Conservation (phyloP, 352 stramenopile genomes). For the Globisporangium recalcitrans region DNA sequence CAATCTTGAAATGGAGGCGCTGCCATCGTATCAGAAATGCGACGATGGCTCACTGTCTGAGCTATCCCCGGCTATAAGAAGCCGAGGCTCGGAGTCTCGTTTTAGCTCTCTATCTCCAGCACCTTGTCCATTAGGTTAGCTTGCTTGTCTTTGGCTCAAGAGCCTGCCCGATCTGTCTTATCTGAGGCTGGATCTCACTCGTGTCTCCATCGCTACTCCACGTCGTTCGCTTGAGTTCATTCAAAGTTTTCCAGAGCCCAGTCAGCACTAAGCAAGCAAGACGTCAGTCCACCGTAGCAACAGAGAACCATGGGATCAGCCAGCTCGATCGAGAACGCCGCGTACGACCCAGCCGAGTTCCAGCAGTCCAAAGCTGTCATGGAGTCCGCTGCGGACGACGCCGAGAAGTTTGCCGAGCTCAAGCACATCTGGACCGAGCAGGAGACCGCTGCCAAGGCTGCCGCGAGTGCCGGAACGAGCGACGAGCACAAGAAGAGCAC, state of each 20-base stretch:
- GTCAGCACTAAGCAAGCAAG: background rate
- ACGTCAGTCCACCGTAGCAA: background rate
- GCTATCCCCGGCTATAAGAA: background rate
- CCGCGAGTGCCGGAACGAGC: background rate
- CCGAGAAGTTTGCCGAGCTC: constrained; percentile 68
- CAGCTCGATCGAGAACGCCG: constrained; percentile 48
- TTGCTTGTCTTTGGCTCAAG: background rate
- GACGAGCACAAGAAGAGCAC: constrained; percentile 31
- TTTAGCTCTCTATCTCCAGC: background rate
- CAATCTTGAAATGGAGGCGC: too few relatives aligned
- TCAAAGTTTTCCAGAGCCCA: background rate
- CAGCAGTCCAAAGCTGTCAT: constrained; percentile 63
- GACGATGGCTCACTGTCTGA: too few relatives aligned
- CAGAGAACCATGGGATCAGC: constrained; percentile 37
- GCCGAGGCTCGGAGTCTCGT: too few relatives aligned
- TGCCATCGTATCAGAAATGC: too few relatives aligned
- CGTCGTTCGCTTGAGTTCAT: background rate
- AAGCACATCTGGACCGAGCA: constrained; percentile 53
- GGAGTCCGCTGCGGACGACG: constrained; percentile 49
- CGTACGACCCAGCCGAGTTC: constrained; percentile 63
- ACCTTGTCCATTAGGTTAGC: background rate
- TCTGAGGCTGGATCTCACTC: background rate
- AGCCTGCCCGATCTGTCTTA: background rate
- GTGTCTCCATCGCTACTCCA: background rate
- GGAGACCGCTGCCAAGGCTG: constrained; percentile 9